Conservation (phyloP, 2,329 filamentous ascomycete species). For the Aureobasidium sp. region DNA sequence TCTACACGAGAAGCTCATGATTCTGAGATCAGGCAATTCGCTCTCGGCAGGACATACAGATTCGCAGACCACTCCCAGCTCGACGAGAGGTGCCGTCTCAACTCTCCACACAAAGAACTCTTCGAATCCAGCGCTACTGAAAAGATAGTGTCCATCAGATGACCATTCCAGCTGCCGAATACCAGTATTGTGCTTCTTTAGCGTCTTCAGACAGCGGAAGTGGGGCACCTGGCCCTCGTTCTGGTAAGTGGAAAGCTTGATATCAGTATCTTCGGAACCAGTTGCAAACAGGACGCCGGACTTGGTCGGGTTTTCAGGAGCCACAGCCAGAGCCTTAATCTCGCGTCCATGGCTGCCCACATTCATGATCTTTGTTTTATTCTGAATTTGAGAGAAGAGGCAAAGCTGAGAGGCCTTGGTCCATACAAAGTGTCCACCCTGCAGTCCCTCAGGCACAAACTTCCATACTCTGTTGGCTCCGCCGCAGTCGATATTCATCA, state of each 20-base stretch:
- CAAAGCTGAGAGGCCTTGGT: conserved; percentile 48
- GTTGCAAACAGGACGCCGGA: conserved; percentile 47
- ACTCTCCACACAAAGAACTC: conserved; percentile 84
- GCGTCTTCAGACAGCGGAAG: conserved; percentile 49
- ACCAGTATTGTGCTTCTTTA: conserved; percentile 74
- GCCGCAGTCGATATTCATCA: conserved; percentile 69
- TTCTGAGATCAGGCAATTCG: conserved; percentile 59
- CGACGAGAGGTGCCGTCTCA: conserved; percentile 43
- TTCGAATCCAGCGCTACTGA: conserved; percentile 80
- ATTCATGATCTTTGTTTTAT: conserved; percentile 11
- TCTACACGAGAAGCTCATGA: conserved; percentile 65
- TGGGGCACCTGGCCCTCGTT: background rate
- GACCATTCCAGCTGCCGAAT: conserved; percentile 77
- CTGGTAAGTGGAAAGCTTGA: conserved; percentile 55
- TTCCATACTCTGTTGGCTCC: conserved; percentile 74
- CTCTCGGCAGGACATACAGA: conserved; percentile 40
- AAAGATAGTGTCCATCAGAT: conserved; percentile 55
- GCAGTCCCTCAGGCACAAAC: conserved; percentile 32
- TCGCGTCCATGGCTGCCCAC: conserved; percentile 77
- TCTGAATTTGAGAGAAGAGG: background rate
- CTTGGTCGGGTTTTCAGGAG: conserved; percentile 15
- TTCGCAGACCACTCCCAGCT: conserved; percentile 45
- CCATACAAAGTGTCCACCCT: conserved; percentile 57
- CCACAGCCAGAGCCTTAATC: conserved; percentile 56
- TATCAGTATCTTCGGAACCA: conserved; percentile 61